phyloP scores from a whole-genome alignment of 495 filamentous ascomycete genomes.

The Cercophora newfieldiana region DNA sequence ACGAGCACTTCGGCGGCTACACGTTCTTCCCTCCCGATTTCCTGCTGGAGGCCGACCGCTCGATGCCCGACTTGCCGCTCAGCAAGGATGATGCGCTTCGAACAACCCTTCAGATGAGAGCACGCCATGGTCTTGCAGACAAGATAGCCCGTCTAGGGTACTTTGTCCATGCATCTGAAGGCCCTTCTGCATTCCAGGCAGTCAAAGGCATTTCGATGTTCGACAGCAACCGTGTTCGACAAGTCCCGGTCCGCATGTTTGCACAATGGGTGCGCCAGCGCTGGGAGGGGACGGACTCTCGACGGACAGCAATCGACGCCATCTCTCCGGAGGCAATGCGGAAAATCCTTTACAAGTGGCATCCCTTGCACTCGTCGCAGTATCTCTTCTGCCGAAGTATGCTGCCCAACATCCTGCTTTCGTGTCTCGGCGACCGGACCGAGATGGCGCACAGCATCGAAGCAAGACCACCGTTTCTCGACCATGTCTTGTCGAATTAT shows the following conservation, averaged over 20 bases:
- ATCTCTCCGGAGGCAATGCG: slow-evolving; percentile 16
- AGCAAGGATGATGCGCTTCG: slow-evolving; percentile 12
- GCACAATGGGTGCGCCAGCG: slow-evolving; percentile 18
- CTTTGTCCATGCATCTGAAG: not conserved
- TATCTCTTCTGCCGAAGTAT: slow-evolving; percentile 45
- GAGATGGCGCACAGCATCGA: slow-evolving; percentile 56
- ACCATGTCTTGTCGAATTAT: slow-evolving; percentile 53
- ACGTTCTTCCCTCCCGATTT: slow-evolving; percentile 42
- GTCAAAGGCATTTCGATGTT: slow-evolving; percentile 7
- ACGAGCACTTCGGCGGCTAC: slow-evolving; percentile 57
- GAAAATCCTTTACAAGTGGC: slow-evolving; percentile 46
- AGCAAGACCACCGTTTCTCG: slow-evolving; percentile 50
- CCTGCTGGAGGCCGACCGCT: slow-evolving; percentile 46
- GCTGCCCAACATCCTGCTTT: slow-evolving; percentile 47
- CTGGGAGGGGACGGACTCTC: slow-evolving; percentile 16
- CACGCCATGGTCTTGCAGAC: not conserved
- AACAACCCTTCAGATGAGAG: slow-evolving; percentile 13
- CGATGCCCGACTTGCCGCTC: slow-evolving; percentile 32
- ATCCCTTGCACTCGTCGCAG: slow-evolving; percentile 49
- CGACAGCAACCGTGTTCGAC: not conserved
- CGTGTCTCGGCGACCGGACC: slow-evolving; percentile 49
- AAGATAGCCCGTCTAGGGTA: not conserved
- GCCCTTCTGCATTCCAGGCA: not conserved
- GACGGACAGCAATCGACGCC: slow-evolving; percentile 20
- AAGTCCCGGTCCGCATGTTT: slow-evolving; percentile 5